Conservation (phyloP, 2,329 filamentous ascomycete genomes). For the Aplosporella prunicola region DNA sequence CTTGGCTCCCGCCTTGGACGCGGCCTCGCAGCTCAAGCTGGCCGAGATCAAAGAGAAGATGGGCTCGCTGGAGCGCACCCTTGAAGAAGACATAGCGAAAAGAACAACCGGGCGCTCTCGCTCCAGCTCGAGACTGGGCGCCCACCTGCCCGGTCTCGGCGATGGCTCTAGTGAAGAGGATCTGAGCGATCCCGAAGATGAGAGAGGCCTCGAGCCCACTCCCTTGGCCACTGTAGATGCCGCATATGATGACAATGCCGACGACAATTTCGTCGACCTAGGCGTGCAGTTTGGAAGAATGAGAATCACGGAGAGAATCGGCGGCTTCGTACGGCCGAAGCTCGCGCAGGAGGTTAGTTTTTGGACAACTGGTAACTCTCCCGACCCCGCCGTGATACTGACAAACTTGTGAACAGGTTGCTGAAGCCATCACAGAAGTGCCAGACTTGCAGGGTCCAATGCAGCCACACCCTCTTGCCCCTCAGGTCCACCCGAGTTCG, state of each 20-base stretch:
- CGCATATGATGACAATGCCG: slow-evolving; percentile 56
- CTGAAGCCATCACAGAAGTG: slow-evolving; percentile 22
- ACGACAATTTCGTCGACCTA: slow-evolving; percentile 62
- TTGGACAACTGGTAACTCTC: slow-evolving; percentile 1
- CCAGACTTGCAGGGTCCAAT: slow-evolving; percentile 14
- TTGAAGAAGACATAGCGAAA: slow-evolving; percentile 58
- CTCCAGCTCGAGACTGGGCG: slow-evolving; percentile 11
- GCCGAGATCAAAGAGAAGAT: slow-evolving; percentile 74
- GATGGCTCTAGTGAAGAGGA: slow-evolving; percentile 49
- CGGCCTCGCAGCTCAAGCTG: slow-evolving; percentile 58
- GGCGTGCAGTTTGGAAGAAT: slow-evolving; percentile 63
- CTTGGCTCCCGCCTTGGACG: slow-evolving; percentile 57
- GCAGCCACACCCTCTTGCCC: slow-evolving; percentile 13
- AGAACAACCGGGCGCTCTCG: slow-evolving; percentile 16
- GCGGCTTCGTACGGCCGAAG: slow-evolving; percentile 60
- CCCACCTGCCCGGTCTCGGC: slow-evolving; percentile 25
- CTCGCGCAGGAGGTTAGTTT: slow-evolving; percentile 57
- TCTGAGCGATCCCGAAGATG: slow-evolving; percentile 40
- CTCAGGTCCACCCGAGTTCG: slow-evolving; percentile 16
- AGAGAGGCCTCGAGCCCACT: slow-evolving; percentile 51
- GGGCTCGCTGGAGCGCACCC: slow-evolving; percentile 57
- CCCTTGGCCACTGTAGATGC: slow-evolving; percentile 55
- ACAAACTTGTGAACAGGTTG: slow-evolving; percentile 19
- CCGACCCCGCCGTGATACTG: no score
- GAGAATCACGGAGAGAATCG: slow-evolving; percentile 64